These are phyloP conservation scores for Carallia pectinifolia DNA, from an alignment of 345 rosid species.

Conservation along the genomic window DNA sequence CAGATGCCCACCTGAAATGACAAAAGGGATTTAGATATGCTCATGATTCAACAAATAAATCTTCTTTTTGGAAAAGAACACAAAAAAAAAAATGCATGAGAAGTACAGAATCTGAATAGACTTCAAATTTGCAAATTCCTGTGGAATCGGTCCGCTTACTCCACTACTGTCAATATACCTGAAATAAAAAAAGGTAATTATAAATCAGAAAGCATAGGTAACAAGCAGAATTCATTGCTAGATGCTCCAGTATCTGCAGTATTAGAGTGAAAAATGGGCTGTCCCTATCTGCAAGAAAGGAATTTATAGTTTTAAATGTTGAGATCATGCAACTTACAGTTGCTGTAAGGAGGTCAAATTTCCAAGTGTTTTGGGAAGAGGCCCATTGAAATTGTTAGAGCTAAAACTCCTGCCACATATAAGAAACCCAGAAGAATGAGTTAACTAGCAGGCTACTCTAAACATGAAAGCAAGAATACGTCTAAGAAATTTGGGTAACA, in stretches of 20 bases:
- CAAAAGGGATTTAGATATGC: not conserved
- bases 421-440: not conserved
- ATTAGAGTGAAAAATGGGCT: no score
- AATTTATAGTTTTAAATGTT: not conserved
- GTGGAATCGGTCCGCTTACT: slow-evolving; percentile 48
- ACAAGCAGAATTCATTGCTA: not conserved
- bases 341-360: slow-evolving; percentile 44
- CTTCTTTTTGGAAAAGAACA: not conserved
- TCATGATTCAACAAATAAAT: slow-evolving; percentile 2
- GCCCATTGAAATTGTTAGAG: slow-evolving; percentile 52
- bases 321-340: slow-evolving; percentile 37
- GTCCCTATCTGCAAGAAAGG: no score
- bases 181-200: slow-evolving; percentile 18
- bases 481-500: slow-evolving; percentile 6
- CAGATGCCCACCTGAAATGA: slow-evolving; percentile 58
- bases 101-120: slow-evolving; percentile 47
- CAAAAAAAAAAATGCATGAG: slow-evolving; percentile 1
- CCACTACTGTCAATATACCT: slow-evolving; percentile 65
- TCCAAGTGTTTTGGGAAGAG: slow-evolving; percentile 47
- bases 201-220: slow-evolving; percentile 8
- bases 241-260: no score
- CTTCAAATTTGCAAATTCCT: slow-evolving; percentile 44
- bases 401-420: slow-evolving; percentile 46
- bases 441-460: not conserved
- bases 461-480: not conserved